Evolutionary conservation across 768 basidiomycete species (phyloP), one percentile per base, ranked within the genome.

Genomic region (Baorangia bicolor): DNA sequence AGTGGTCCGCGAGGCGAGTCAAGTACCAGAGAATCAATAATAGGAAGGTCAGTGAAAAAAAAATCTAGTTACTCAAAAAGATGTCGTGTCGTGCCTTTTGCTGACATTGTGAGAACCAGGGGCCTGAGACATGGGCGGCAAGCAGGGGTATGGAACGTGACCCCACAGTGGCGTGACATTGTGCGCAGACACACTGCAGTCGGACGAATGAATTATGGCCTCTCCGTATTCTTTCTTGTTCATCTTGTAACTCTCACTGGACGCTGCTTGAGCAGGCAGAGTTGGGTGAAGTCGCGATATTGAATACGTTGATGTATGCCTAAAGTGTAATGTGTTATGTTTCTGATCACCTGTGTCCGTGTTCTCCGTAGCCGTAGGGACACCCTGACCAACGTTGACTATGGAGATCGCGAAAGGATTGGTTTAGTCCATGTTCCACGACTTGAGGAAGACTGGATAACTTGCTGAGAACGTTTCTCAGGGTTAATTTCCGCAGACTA

Each of bases 1-100:
- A 74, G 13, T 80, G 79, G 79, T 77, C 77, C 37, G 59, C 69
- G 5, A 67, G 78, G 40, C 63, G 80, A 9, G 61, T 77, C 55
- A 73, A 69, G 58, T 69, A 78, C 52, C 74, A 74, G 64, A 60
- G 75, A 28, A 69, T 77, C 21, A 73, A 69, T 35, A 80, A 81
- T 51, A 67, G 77, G 18, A 76, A 62, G 66, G 78, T 76, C 20
- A 58, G 73, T 62, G n/a, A 33, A 25, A 20, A 21, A 39, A 30
- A 16, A 10, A 39, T 33, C 11, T 5, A 42, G 34, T 10, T 4
- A 30, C 40, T 13, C 21, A 45, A 33, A 20, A 21, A 21, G 9
- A 14, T 28, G 11, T 18, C 16, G 16, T 6, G 2, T 12, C 11
- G n/a, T 47, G 31, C 43, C 25, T 43, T 12, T 38, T 4, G 20